Conservation (phyloP, 345 rosid genomes). For the Xanthoceras sorbifolium region DNA sequence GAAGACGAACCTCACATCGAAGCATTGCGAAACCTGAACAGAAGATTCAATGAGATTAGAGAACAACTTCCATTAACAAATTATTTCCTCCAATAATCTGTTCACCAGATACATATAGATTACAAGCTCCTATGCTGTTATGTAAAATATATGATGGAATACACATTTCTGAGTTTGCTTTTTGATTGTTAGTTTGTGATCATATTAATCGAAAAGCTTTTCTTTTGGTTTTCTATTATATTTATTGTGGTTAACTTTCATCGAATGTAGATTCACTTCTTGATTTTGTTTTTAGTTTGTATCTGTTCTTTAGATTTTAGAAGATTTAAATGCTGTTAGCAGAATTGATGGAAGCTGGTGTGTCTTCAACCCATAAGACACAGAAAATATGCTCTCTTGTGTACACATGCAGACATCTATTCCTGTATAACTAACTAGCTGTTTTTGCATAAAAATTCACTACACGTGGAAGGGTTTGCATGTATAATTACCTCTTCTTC, state of each 20-base stretch:
- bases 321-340: neutral
- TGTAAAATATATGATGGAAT: neutral
- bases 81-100: constrained; percentile 34
- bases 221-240: too few relatives aligned
- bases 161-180: neutral
- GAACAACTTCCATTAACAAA: constrained; percentile 41
- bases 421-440: neutral
- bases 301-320: too few relatives aligned
- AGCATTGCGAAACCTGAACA: constrained; percentile 45
- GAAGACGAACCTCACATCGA: constrained; percentile 64
- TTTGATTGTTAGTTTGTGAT: neutral
- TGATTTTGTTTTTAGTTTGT: neutral
- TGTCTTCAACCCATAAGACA: neutral
- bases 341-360: neutral
- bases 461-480: neutral
- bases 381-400: neutral
- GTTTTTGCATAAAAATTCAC: neutral
- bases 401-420: neutral
- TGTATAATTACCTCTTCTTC: neutral
- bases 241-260: too few relatives aligned
- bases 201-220: too few relatives aligned
- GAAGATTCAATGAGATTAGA: constrained; percentile 44
- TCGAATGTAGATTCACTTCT: too few relatives aligned
- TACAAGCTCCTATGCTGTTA: neutral
- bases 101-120: neutral